phyloP scores from a whole-genome alignment of 306 rosid species.

The Luffa acutangula region DNA sequence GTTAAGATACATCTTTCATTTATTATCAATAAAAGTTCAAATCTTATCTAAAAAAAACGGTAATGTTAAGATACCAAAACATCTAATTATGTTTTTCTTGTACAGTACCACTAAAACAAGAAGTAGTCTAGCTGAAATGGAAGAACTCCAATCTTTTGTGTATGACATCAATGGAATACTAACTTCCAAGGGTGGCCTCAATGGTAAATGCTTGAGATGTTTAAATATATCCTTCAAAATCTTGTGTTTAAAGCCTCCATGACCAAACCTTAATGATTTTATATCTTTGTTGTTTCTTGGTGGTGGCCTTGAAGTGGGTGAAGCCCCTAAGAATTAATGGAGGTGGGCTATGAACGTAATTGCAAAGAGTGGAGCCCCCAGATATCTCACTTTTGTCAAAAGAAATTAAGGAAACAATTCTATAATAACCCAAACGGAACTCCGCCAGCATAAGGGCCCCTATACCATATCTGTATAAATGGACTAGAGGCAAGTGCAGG shows the following conservation, averaged over 20 bases:
- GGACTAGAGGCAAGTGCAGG: not conserved
- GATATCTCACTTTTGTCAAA: too few species aligned
- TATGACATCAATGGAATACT: not conserved
- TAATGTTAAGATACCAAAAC: not conserved
- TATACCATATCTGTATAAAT: too few species aligned
- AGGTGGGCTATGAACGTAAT: not conserved
- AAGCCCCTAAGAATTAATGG: too few species aligned
- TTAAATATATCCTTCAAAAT: not conserved
- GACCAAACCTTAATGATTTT: not conserved
- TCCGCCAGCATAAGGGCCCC: not conserved
- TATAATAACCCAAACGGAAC: too few species aligned
- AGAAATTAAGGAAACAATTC: too few species aligned
- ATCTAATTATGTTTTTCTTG: not conserved
- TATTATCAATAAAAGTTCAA: too few species aligned
- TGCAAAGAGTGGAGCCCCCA: not conserved
- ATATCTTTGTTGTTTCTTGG: not conserved
- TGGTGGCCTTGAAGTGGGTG: too few species aligned
- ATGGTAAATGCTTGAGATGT: not conserved
- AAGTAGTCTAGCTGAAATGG: not conserved
- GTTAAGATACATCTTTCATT: not conserved
- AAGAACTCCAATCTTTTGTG: not conserved
- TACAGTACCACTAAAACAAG: not conserved
- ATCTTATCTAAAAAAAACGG: not conserved
- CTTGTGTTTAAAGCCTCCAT: not conserved
- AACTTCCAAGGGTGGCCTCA: not conserved